Percentiles rank a stretch among this genome's conserved stretches.
phyloP scores from a whole-genome alignment of 768 basidiomycete species.

The Kwoniella botswanensis region DNA sequence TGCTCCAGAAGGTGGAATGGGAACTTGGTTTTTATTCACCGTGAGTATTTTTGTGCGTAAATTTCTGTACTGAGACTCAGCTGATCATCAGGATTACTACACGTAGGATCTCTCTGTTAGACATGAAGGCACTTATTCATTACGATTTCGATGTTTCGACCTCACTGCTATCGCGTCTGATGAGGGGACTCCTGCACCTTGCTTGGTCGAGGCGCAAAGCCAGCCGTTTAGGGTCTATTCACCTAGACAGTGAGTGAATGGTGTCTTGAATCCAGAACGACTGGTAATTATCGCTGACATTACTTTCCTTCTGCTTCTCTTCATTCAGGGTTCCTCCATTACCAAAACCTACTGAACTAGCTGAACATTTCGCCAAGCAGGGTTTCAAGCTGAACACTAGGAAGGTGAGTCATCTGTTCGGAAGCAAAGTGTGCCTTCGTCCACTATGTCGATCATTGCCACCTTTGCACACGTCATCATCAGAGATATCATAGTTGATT shows the following conservation, averaged over 20 bases:
- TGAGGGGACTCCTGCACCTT: slow-evolving; percentile 18
- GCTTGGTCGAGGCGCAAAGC: slow-evolving; percentile 32
- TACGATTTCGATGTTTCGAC: slow-evolving; percentile 47
- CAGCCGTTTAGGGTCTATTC: slow-evolving; percentile 47
- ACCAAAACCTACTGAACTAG: slow-evolving; percentile 44
- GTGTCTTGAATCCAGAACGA: neutral
- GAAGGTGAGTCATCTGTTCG: slow-evolving; percentile 34
- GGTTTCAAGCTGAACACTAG: slow-evolving; percentile 54
- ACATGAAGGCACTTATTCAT: slow-evolving; percentile 44
- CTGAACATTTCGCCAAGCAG: slow-evolving; percentile 48
- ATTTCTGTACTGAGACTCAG: neutral
- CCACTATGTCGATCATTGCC: neutral
- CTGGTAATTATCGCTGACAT: neutral
- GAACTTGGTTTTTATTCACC: slow-evolving; percentile 53
- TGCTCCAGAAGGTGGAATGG: slow-evolving; percentile 40
- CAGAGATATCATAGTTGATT: neutral
- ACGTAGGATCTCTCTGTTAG: slow-evolving; percentile 47
- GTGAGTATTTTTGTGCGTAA: slow-evolving; percentile 27
- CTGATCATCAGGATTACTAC: neutral
- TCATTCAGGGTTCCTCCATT: slow-evolving; percentile 47
- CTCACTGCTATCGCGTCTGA: slow-evolving; percentile 30
- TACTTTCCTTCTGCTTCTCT: neutral
- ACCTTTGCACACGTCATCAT: neutral
- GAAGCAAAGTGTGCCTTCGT: neutral
- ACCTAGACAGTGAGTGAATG: slow-evolving; percentile 44